Evolutionary conservation across 306 rosid species (phyloP), one percentile per base, ranked within the genome.

Genomic region (Trifolium subterraneum): DNA sequence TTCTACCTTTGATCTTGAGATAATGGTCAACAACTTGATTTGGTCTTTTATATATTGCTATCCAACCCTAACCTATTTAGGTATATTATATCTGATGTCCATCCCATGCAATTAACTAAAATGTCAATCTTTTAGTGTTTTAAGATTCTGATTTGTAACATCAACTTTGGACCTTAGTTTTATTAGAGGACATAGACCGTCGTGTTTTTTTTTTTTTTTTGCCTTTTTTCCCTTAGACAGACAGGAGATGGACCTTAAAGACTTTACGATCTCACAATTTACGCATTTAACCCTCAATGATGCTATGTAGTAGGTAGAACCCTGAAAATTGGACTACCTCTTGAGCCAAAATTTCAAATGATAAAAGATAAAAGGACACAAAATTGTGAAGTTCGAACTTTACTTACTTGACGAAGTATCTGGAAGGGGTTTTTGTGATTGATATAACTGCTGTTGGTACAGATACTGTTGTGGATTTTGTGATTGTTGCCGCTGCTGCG

Each of bases 381-480:
- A 25, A n/a, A n/a, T n/a, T n/a, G n/a, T n/a, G n/a, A n/a, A n/a
- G n/a, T n/a, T n/a, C n/a, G n/a, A n/a, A n/a, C n/a, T n/a, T n/a
- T n/a, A n/a, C n/a, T n/a, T n/a, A n/a, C n/a, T n/a, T n/a, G n/a
- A n/a, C n/a, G n/a, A n/a, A n/a, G n/a, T n/a, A n/a, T n/a, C n/a
- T n/a, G n/a, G n/a, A n/a, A n/a, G n/a, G n/a, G n/a, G n/a, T n/a
- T n/a, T n/a, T n/a, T n/a, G n/a, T n/a, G n/a, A n/a, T n/a, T n/a
- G n/a, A n/a, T n/a, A n/a, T n/a, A n/a, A n/a, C n/a, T 86, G 93
- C 19, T 83, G 96, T 13, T 78, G 92, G 88, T 38, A 88, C 8
- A 77, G 80, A 78, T 80, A 96, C 71, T 85, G 93, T 77, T 89
- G 98, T 27, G 84, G 73, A 77, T 88, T 90, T 78, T 93, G 98